Conservation (phyloP, 768 basidiomycete species). For the Cystofilobasidium capitatum region DNA sequence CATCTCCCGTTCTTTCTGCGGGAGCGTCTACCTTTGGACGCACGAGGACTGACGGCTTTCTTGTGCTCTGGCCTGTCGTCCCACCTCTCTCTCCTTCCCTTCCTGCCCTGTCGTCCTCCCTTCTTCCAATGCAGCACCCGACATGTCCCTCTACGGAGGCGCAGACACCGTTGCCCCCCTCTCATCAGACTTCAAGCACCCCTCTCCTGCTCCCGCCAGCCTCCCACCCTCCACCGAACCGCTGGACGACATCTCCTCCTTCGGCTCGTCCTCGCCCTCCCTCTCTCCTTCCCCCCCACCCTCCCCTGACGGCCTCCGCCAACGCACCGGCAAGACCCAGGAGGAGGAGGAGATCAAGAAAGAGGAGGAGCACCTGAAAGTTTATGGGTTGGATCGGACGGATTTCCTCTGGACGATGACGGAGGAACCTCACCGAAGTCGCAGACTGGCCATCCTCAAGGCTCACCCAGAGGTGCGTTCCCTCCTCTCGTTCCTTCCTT, state of each 20-base stretch:
- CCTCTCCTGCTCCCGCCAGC: constrained; percentile 3
- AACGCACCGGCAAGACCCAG: not conserved
- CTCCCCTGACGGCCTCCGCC: not conserved
- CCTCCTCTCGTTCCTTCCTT: not conserved
- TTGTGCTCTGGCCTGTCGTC: too few species aligned
- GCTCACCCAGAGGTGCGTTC: constrained; percentile 74
- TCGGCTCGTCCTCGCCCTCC: too few species aligned
- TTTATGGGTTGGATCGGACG: constrained; percentile 21
- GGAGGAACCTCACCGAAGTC: constrained; percentile 87
- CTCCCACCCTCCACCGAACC: too few species aligned
- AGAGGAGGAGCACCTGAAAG: constrained; percentile 2
- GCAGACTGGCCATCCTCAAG: constrained; percentile 81
- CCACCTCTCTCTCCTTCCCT: not conserved
- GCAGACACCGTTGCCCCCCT: constrained; percentile 58
- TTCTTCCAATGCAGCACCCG: not conserved
- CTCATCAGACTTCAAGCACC: too few species aligned
- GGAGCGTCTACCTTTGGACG: too few species aligned
- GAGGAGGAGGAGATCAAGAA: not conserved
- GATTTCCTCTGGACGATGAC: constrained; percentile 97
- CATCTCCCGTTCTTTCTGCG: too few species aligned
- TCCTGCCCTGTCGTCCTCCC: not conserved
- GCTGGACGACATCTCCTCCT: too few species aligned
- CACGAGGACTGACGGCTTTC: too few species aligned
- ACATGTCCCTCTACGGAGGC: constrained; percentile 49
- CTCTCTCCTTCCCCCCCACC: too few species aligned